These are phyloP conservation scores for Sugiyamaella chiloensis DNA, from an alignment of 805 yeast species.

Conservation along the genomic window DNA sequence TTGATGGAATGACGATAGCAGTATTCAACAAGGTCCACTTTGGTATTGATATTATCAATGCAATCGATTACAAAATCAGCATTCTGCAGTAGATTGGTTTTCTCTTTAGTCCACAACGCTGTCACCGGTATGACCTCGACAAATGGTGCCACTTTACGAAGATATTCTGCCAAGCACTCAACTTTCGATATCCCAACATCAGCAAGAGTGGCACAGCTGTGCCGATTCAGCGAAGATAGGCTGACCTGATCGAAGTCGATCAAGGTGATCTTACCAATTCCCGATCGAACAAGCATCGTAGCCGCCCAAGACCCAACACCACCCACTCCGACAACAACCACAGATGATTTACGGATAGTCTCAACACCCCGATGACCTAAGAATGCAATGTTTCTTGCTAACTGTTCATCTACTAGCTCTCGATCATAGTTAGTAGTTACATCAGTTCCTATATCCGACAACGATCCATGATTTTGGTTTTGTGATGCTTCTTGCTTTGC, in stretches of 20 bases:
- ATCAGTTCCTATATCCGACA: neutral
- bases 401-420: conserved; percentile 80
- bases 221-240: conserved; percentile 85
- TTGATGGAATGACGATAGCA: conserved; percentile 58
- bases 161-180: conserved; percentile 65
- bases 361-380: conserved; percentile 81
- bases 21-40: conserved; percentile 80
- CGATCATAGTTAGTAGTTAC: conserved; percentile 44
- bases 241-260: conserved; percentile 97
- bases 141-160: conserved; percentile 89
- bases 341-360: conserved; percentile 62
- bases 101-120: conserved; percentile 65
- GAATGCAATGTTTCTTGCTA: conserved; percentile 91
- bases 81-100: conserved; percentile 56
- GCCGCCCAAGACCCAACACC: conserved; percentile 95
- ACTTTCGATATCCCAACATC: conserved; percentile 96
- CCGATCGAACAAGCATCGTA: conserved; percentile 80
- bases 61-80: conserved; percentile 86
- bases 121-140: conserved; percentile 72
- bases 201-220: conserved; percentile 83
- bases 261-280: conserved; percentile 72
- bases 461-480: neutral
- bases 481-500: neutral
- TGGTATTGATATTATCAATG: conserved; percentile 96
- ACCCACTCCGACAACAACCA: conserved; percentile 90